phyloP scores from a whole-genome alignment of 2,329 filamentous ascomycete species.

The Thermochaetoides dissita region DNA sequence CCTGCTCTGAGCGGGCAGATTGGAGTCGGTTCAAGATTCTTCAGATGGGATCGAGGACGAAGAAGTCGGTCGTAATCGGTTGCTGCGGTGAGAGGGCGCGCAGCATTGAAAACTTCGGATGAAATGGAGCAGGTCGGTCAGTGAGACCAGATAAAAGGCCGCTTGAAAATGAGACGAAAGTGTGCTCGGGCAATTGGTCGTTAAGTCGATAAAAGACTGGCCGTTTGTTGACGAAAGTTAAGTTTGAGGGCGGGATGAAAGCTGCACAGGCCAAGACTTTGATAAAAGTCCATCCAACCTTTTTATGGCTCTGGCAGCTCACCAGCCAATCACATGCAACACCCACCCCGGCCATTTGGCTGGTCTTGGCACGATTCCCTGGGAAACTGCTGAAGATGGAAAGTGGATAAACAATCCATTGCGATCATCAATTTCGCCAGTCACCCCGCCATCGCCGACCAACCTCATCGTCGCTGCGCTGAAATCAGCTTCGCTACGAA shows the following conservation, averaged over 20 bases:
- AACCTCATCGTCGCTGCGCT: not conserved
- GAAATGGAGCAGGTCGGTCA: not conserved
- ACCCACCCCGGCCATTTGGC: not conserved
- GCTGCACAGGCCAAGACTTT: too few species aligned
- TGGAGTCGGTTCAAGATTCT: not conserved
- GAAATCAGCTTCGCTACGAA: not conserved
- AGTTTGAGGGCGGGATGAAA: too few species aligned
- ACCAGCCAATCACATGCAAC: conserved; percentile 1
- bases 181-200: too few species aligned
- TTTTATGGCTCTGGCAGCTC: conserved; percentile 1
- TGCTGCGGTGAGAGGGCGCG: not conserved
- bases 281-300: not conserved
- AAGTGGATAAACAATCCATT: conserved; percentile 13
- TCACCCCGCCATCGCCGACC: not conserved
- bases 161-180: too few species aligned
- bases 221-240: too few species aligned
- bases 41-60: not conserved
- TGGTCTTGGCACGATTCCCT: conserved; percentile 8
- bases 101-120: conserved; percentile 1
- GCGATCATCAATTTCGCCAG: not conserved
- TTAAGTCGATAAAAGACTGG: too few species aligned
- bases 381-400: conserved; percentile 13
- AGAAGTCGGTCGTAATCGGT: not conserved
- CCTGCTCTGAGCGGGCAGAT: not conserved
- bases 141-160: too few species aligned